Base-by-base conservation (phyloP, 306 rosid genomes). In the Abrus pulchellus region DNA sequence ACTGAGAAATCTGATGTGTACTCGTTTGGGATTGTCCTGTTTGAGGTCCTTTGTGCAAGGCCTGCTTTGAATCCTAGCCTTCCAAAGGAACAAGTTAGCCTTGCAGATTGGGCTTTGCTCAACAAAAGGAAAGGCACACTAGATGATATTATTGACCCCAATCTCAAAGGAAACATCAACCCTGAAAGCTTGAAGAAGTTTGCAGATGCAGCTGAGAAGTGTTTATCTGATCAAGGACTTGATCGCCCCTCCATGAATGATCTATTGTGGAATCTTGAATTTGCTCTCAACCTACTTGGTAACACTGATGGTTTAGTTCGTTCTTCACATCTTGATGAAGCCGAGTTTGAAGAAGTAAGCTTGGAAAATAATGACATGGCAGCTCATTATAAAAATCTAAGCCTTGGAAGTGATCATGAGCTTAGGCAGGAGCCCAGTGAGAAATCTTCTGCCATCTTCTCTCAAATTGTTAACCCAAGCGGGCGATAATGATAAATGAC, bases 181-280 rank as follows among this genome's bases (percentile, higher is more conserved):
- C 86, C 82, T 5, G 85, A 86, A 56, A 86, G 92, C 83, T 53
- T 88, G 89, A 86, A 53, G 0, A 88, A 86, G 62, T 88, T 86
- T 79, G 82, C 82, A 33, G 92, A 84, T 30, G 4, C 88, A 1
- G 92, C 90, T n/a, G 88, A 86, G 33, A 86, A 88, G 72, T 88
- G 92, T 72, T 74, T 88, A 77, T 80, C 88, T 28, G 92, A 88
- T 75, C 76, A 63, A 5, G 90, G 92, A 44, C 44, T 47, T 5
- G 79, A 68, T 3, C 90, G 92, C 1, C 92, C 92, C 32, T 86
- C 90, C 14, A 88, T 88, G 92, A 86, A 84, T 82, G 92, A 88
- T 73, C 69, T 88, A 0, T 49, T 79, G 49, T 88, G 92, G 92
- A 88, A 86, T 33, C 92, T 88, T 1, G 92, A 88, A 47, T 86